Evolutionary conservation across 2,329 filamentous ascomycete species (phyloP), one percentile per base, ranked within the genome.

Genomic region (Zalaria obscura): DNA sequence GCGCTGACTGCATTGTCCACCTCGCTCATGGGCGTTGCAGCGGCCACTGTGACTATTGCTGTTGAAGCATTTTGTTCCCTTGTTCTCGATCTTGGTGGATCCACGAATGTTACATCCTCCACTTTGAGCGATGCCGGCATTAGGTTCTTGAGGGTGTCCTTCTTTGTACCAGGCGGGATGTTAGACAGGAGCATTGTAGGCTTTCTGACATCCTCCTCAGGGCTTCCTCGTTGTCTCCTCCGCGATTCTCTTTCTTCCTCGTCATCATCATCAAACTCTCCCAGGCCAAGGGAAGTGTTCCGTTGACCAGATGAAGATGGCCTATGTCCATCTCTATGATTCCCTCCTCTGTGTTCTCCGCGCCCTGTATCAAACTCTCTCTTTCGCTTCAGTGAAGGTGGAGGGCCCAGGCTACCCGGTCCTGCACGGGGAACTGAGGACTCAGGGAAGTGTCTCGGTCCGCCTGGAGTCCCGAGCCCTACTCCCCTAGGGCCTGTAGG

Each of bases 1-100:
- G 74, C 64, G 55, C 78, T 89, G 40, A 93, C 83, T 0, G 80
- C 75, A 3, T 76, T 71, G 53, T 95, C 87, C 41, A 95, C 88
- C 43, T 93, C 84, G 25, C 79, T 82, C 1, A 81, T 82, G 0
- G 86, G 76, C 0, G 86, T 91, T 48, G 91, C 84, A 44, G 82
- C 78, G 1, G 82, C 78, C 27, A 94, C 64, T 0, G 82, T 87
- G 36, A 91, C 81, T 51, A 94, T 85, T 4, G 86, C 86, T 10
- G 83, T 73, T 9, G 26, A 28, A 26, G 39, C 28, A 18, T 27
- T 26, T 27, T 10, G 29, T 35, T n/a, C 48, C 42, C 62, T 65
- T 2, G 73, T 62, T 2, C 69, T 70, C 8, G 63, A 55, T 32
- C n/a, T 32, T 0, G 72, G 62, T 3, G 78, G 73, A 10, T 34